Evolutionary conservation across 2,329 filamentous ascomycete species (phyloP), one percentile per base, ranked within the genome.

Genomic region (Alternaria incomplexa): DNA sequence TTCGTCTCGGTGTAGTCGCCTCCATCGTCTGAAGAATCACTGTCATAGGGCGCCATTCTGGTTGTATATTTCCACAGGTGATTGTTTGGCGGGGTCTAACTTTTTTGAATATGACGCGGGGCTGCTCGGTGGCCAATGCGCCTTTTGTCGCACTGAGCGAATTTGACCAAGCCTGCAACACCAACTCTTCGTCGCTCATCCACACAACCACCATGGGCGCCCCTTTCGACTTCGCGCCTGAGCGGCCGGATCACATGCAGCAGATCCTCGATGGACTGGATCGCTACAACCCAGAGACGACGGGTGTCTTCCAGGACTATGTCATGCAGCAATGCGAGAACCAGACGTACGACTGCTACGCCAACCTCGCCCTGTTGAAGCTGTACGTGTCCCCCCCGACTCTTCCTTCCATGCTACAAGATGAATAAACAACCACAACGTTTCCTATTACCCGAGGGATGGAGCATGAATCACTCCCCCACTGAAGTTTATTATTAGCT

Each of bases 221-320:
- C 77, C 82, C 88, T 64, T 91, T 91, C 85, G 95, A 97, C 87
- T 92, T 94, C 83, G 92, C 93, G 85, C 90, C 93, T 76, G 93
- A 97, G 83, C 88, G 96, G 81, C 95, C 96, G 74, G 92, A 96
- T 73, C 90, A 96, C 81, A 96, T 99, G 83, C 91, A 93, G 80
- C 87, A 85, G 82, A 97, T 99, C 79, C 93, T 99, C 79, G 97
- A 95, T 84, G 95, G 96, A 74, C 92, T 99, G 69, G 96, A 99
- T 83, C 89, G 96, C 78, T 99, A 99, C 86, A 99, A 99, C 83
- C 96, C 96, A 45, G 96, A 99, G 85, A 97, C 96, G 55, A 97
- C 96, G 53, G 88, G 89, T 66, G 87, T 92, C 71, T 96, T 99
- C 82, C 95, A 99, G 87, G 91, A 93, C 81, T 99, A 99, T 83